These are phyloP conservation scores for Falciphora oryzae DNA, from an alignment of 2,329 filamentous ascomycete species.

Conservation along the genomic window DNA sequence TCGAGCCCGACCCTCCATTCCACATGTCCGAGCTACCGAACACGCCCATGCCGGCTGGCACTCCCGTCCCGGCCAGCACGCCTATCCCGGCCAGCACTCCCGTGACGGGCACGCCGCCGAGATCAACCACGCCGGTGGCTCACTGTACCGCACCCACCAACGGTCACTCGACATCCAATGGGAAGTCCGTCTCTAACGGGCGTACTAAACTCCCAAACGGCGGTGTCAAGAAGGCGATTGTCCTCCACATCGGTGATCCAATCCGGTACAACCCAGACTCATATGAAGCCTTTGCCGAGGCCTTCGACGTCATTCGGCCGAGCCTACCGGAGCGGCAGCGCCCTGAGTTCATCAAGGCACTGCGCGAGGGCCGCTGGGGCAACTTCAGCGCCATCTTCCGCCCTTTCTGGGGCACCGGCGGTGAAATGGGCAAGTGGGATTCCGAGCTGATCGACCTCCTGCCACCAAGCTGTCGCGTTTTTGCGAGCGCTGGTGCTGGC, in stretches of 20 bases:
- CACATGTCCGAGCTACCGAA: neutral
- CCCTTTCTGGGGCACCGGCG: constrained; percentile 19
- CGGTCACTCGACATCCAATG: neutral
- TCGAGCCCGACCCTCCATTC: too few species aligned
- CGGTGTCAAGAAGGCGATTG: constrained; percentile 16
- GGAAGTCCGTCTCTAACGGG: neutral
- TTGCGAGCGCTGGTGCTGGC: constrained; percentile 54
- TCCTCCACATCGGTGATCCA: constrained; percentile 28
- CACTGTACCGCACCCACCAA: neutral
- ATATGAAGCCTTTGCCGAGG: constrained; percentile 23
- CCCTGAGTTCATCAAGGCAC: constrained; percentile 29
- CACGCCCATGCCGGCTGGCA: neutral
- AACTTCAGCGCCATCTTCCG: constrained; percentile 25
- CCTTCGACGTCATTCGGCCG: constrained; percentile 30
- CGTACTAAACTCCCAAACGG: neutral
- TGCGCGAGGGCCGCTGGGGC: constrained; percentile 34
- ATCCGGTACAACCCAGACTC: constrained; percentile 26
- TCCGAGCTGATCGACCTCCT: constrained; percentile 25
- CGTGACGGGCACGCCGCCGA: neutral
- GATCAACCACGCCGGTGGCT: neutral
- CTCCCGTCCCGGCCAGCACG: neutral
- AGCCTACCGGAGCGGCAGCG: constrained; percentile 31
- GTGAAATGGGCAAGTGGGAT: constrained; percentile 21
- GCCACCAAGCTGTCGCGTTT: constrained; percentile 48
- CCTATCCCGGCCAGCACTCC: neutral